Evolutionary conservation across 768 basidiomycete species (phyloP), one percentile per base, ranked within the genome.

Genomic region (Hypholoma fasciculare): DNA sequence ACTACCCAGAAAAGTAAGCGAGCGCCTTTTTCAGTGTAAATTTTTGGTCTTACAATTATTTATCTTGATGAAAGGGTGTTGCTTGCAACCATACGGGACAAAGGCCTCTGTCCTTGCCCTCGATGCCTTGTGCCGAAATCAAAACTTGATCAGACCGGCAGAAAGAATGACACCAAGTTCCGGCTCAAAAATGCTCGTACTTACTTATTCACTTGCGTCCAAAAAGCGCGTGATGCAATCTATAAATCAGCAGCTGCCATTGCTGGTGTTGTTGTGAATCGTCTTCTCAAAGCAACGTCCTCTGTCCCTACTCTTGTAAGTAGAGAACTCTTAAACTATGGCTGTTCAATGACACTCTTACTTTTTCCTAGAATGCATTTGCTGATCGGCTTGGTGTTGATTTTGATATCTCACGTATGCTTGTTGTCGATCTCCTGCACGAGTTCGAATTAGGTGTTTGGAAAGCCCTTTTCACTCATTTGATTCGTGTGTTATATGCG

Each of bases 21-120:
- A n/a, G n/a, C n/a, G n/a, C n/a, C n/a, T n/a, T n/a, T n/a, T n/a
- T n/a, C n/a, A n/a, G n/a, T n/a, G n/a, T n/a, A n/a, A n/a, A n/a
- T n/a, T n/a, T n/a, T n/a, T n/a, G n/a, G n/a, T n/a, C n/a, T n/a
- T n/a, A n/a, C n/a, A n/a, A n/a, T n/a, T n/a, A n/a, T n/a, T n/a
- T n/a, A n/a, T n/a, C n/a, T n/a, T n/a, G n/a, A n/a, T n/a, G n/a
- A n/a, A n/a, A n/a, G n/a, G n/a, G n/a, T n/a, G n/a, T n/a, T n/a
- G n/a, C n/a, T n/a, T n/a, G n/a, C n/a, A n/a, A n/a, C n/a, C n/a
- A 74, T 81, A 2, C 68, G 73, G 4, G 71, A 76, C 52, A 69
- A 73, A n/a, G 81, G 76, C n/a, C n/a, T n/a, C n/a, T n/a, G n/a
- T n/a, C n/a, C n/a, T n/a, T n/a, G n/a, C n/a, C n/a, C n/a, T n/a